These are phyloP conservation scores for Lentinus brumalis DNA, from an alignment of 768 basidiomycete species.

Conservation along the genomic window DNA sequence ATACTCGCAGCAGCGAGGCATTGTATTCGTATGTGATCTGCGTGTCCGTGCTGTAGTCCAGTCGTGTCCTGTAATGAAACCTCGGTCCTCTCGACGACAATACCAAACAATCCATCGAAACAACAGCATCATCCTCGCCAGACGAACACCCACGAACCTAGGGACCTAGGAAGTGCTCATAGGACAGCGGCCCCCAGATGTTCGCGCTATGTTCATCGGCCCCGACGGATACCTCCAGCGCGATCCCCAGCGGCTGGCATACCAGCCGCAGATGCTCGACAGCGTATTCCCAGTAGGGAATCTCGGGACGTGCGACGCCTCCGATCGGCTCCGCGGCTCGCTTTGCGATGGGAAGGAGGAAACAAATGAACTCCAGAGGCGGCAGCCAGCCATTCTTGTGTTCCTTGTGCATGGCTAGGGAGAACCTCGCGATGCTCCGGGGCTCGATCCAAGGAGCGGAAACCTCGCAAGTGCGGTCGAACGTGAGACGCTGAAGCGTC, in stretches of 20 bases:
- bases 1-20: too few relatives aligned
- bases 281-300: neutral
- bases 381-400: neutral
- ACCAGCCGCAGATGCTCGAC: neutral
- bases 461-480: neutral
- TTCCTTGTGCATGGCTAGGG: neutral
- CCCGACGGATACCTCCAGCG: neutral
- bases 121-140: too few relatives aligned
- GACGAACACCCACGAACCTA: too few relatives aligned
- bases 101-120: too few relatives aligned
- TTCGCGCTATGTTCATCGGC: neutral
- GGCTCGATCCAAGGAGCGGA: neutral
- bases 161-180: neutral
- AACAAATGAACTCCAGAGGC: constrained; percentile 5
- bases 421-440: constrained; percentile 6
- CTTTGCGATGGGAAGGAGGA: constrained; percentile 10
- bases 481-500: constrained; percentile 2
- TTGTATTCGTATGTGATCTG: too few relatives aligned
- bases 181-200: neutral
- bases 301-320: neutral
- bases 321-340: neutral
- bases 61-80: too few relatives aligned
- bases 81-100: too few relatives aligned
- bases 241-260: neutral
- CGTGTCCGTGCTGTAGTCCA: too few relatives aligned